Conservation (phyloP, 108 stramenopile genomes). For the Conticribra weissflogii region DNA sequence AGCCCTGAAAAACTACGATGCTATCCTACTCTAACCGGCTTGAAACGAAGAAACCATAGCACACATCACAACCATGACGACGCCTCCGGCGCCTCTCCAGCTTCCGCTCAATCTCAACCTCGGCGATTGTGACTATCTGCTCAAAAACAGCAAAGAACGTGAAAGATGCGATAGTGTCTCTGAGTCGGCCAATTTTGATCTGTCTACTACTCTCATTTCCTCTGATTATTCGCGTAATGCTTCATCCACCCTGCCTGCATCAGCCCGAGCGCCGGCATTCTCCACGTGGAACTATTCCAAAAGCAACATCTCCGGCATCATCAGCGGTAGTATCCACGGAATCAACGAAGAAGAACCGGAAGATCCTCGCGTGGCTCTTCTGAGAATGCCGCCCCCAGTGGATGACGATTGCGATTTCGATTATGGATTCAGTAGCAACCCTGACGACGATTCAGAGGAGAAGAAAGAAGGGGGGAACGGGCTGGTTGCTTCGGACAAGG, state of each 20-base stretch:
- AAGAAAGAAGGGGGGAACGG: conserved; percentile 6
- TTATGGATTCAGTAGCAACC: too few relatives aligned
- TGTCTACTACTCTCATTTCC: too few relatives aligned
- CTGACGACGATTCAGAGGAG: neutral
- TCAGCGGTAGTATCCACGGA: neutral
- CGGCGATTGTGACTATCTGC: neutral
- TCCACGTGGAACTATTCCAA: neutral
- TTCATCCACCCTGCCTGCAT: too few relatives aligned
- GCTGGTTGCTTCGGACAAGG: neutral
- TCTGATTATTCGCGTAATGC: too few relatives aligned
- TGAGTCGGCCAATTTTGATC: too few relatives aligned
- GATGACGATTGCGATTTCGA: conserved; percentile 1
- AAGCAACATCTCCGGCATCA: neutral
- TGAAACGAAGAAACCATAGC: too few relatives aligned
- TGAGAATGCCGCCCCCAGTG: conserved; percentile 11
- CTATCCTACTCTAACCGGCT: too few relatives aligned
- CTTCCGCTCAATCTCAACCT: neutral
- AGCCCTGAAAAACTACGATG: too few relatives aligned
- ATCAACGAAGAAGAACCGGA: neutral
- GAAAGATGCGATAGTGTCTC: too few relatives aligned
- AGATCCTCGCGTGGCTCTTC: conserved; percentile 1
- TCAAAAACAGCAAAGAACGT: too few relatives aligned
- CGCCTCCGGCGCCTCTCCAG: neutral
- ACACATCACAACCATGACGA: neutral
- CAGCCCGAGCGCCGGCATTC: too few relatives aligned